These are phyloP conservation scores for Helminthosporium solani DNA, from an alignment of 2,329 filamentous ascomycete genomes.

Conservation along the genomic window DNA sequence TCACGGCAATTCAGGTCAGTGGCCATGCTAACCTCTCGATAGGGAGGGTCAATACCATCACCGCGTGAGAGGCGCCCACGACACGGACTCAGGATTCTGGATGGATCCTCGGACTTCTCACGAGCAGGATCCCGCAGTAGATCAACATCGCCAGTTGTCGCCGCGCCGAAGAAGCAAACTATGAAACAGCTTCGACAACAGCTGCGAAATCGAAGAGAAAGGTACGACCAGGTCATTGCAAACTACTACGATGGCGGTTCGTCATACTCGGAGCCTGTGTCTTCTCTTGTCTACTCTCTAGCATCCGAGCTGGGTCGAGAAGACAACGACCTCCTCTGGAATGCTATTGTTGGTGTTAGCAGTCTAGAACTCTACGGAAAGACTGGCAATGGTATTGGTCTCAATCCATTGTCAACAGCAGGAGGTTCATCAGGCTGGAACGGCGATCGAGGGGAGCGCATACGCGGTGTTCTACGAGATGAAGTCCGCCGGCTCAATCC, in stretches of 20 bases:
- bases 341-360: conserved; percentile 91
- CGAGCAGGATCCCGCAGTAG: conserved; percentile 42
- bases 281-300: conserved; percentile 89
- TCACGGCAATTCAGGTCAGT: conserved; percentile 2
- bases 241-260: conserved; percentile 84
- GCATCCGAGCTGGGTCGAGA: conserved; percentile 93
- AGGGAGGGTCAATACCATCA: conserved; percentile 60
- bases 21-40: conserved; percentile 33
- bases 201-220: conserved; percentile 71
- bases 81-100: conserved; percentile 53
- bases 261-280: conserved; percentile 92
- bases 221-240: conserved; percentile 74
- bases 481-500: conserved; percentile 94
- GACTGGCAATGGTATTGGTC: conserved; percentile 74
- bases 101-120: conserved; percentile 43
- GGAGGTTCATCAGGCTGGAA: conserved; percentile 70
- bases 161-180: conserved; percentile 61
- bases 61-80: conserved; percentile 64
- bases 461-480: conserved; percentile 83
- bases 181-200: conserved; percentile 70
- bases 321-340: conserved; percentile 94
- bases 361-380: conserved; percentile 89
- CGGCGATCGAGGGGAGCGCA: conserved; percentile 76
- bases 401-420: conserved; percentile 56
- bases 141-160: conserved; percentile 37